Base-by-base conservation (phyloP, 192 early-diverging fungal genomes). In the Gonapodya sp. region DNA sequence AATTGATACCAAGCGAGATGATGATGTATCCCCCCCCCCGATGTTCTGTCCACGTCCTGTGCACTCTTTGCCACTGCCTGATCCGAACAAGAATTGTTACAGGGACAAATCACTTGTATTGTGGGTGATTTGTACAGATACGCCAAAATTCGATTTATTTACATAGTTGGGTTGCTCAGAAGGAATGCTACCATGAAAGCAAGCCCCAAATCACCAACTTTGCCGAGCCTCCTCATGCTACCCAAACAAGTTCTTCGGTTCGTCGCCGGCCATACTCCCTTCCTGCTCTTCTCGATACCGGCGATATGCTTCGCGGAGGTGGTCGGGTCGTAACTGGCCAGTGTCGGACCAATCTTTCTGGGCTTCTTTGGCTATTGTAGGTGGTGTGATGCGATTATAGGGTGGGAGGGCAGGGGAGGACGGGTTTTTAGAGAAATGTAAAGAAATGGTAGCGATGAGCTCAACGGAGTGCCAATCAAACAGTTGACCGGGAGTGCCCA, bases 231-330 rank as follows among this genome's bases (percentile, higher is more conserved):
- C 16, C 30, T 30, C 64, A 16, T 30, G 64, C 64, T 18, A 18
- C 2, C 75, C 30, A 32, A 18, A 77, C 75, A 77, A 33, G 75
- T 77, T 31, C 2, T 14, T 8, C 30, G 18, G 34, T 16, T 16
- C 18, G 31, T 77, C 34, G 18, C 30, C 75, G 31, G 31, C 75
- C 18, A 34, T 34, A 33, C 2, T 18, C 34, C 75, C 75, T 77
- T 77, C 75, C 46, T 77, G 75, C 8, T 77, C 75, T 33, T 32
- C 8, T 33, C 75, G 75, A 34, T 77, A 77, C 75, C 75, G 16
- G 75, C 75, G 75, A 8, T 32, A 34, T 33, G 30, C 75, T 33
- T 77, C 75, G 8, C 75, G 75, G 8, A 77, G 75, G 75, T 77
- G 75, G 30, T 77, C 75, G 8, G 75, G 75, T 2, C 75, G 75